Percentiles rank a stretch among this genome's conserved stretches.
These are phyloP conservation scores for Petunia secreta DNA, from an alignment of 257 asterid species.

Conservation along the genomic window DNA sequence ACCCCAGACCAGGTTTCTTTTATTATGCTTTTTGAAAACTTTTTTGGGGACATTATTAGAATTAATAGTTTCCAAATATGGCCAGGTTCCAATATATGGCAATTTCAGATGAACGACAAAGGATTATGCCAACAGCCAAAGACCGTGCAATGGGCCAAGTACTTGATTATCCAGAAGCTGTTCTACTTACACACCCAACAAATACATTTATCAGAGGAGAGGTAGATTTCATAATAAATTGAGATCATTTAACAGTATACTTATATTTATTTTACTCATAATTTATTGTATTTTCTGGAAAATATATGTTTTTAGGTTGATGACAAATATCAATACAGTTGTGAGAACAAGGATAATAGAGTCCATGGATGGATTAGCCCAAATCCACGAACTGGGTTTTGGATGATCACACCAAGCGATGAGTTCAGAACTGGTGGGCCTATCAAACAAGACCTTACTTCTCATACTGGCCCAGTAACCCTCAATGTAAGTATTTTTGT, in stretches of 20 bases:
- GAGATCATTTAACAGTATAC: not conserved
- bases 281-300: not conserved
- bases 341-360: constrained; percentile 68
- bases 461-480: constrained; percentile 82
- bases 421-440: constrained; percentile 89
- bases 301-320: constrained; percentile 55
- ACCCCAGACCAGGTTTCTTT: too few species aligned
- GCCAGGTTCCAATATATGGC: constrained; percentile 86
- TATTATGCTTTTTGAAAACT: too few species aligned
- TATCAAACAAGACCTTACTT: constrained; percentile 89
- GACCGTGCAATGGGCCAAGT: constrained; percentile 59
- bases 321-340: constrained; percentile 86
- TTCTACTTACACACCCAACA: constrained; percentile 67
- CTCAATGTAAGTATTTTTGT: constrained; percentile 58
- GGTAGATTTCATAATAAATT: constrained; percentile 38
- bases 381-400: constrained; percentile 65
- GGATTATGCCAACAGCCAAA: constrained; percentile 74
- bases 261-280: not conserved
- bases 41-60: not conserved
- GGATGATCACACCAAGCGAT: constrained; percentile 82
- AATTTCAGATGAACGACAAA: constrained; percentile 73
- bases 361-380: constrained; percentile 91
- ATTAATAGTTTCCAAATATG: not conserved
- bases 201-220: constrained; percentile 70
- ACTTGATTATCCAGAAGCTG: constrained; percentile 88